A percentile compares a stretch with the other conserved stretches of the same genome.
phyloP scores from a whole-genome alignment of 495 filamentous ascomycete genomes.

The Aspergillus nanangensis region DNA sequence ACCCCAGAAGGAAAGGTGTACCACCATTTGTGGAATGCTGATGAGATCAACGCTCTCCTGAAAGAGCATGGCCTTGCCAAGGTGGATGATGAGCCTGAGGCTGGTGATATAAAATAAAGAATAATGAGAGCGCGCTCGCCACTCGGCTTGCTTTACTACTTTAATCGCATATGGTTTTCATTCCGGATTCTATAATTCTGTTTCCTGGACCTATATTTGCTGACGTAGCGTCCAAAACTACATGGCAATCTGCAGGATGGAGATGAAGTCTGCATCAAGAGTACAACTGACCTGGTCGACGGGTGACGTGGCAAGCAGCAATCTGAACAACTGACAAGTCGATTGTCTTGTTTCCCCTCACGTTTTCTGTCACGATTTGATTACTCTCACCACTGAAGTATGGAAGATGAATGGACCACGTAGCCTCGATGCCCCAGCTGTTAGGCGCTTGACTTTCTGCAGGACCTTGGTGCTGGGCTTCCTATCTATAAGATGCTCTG shows the following conservation, averaged over 20 bases:
- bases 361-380: constrained; percentile 17
- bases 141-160: constrained; percentile 7
- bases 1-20: constrained; percentile 93
- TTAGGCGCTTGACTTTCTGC: background rate
- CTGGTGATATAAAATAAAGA: constrained; percentile 47
- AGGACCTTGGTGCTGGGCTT: background rate
- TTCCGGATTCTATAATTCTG: no score
- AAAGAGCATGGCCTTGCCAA: constrained; percentile 95
- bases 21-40: constrained; percentile 94
- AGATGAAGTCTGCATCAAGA: constrained; percentile 14
- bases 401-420: constrained; percentile 30
- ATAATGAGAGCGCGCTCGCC: constrained; percentile 11
- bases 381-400: constrained; percentile 9
- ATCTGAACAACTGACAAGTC: constrained; percentile 19
- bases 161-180: constrained; percentile 22
- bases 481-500: background rate
- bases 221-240: background rate
- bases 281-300: constrained; percentile 23
- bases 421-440: constrained; percentile 16
- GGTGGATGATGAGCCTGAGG: constrained; percentile 72
- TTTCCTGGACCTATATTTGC: background rate
- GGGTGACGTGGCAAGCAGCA: constrained; percentile 38
- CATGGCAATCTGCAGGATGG: no score
- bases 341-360: constrained; percentile 17
- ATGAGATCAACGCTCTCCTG: constrained; percentile 91